phyloP scores from a whole-genome alignment of 225 moss, liverwort and hornwort genomes.

The Sphagnum contortum region DNA sequence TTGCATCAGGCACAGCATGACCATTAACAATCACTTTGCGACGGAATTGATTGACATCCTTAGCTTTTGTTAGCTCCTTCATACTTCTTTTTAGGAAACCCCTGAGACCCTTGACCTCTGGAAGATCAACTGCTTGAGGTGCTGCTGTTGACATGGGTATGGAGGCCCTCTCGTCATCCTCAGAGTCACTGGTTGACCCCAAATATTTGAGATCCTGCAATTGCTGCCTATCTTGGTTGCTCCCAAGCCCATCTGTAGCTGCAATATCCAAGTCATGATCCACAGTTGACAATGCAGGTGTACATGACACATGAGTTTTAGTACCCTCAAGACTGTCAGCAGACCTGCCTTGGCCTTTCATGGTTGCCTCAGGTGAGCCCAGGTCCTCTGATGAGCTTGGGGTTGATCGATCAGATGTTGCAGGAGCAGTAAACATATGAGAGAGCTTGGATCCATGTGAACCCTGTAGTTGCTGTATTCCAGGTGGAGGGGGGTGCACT shows the following conservation, averaged over 20 bases:
- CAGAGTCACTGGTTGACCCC: constrained; percentile 77
- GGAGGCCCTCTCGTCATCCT: constrained; percentile 38
- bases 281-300: constrained; percentile 29
- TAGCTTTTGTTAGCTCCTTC: constrained; percentile 40
- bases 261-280: constrained; percentile 32
- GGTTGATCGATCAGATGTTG: no score
- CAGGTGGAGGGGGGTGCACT: no score
- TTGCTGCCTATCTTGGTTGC: constrained; percentile 23
- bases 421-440: no score
- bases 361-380: constrained; percentile 3
- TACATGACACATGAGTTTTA: constrained; percentile 24
- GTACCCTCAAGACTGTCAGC: constrained; percentile 7
- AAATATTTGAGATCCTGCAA: constrained; percentile 22
- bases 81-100: constrained; percentile 66
- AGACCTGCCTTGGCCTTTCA: constrained; percentile 16
- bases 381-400: no score
- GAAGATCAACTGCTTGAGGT: no score
- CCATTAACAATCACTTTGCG: constrained; percentile 76
- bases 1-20: constrained; percentile 50
- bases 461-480: no score
- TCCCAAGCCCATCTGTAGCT: constrained; percentile 18
- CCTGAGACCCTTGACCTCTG: constrained; percentile 31
- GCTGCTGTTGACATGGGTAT: not conserved
- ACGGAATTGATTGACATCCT: constrained; percentile 36
- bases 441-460: no score